Conservation (phyloP, 306 rosid genomes). For the Gleditsia sinensis region DNA sequence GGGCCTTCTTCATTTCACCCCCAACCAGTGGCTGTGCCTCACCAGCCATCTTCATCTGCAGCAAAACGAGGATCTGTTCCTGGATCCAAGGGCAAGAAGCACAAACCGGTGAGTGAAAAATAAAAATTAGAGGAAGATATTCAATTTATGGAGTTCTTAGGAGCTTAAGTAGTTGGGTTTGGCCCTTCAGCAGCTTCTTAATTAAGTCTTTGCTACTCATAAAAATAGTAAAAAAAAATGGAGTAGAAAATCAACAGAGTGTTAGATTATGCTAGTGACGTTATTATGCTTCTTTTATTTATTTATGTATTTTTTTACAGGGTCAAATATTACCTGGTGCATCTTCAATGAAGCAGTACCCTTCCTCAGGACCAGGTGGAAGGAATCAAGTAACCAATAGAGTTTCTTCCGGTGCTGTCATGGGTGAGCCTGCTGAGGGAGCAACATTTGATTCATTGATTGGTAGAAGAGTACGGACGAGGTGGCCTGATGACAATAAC, state of each 20-base stretch:
- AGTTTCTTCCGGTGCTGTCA: constrained; percentile 58
- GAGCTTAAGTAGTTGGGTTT: constrained; percentile 3
- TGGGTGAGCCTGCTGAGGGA: constrained; percentile 67
- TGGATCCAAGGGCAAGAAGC: constrained; percentile 79
- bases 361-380: constrained; percentile 73
- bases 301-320: constrained; percentile 38
- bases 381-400: constrained; percentile 71
- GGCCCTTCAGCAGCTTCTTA: not conserved
- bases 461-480: constrained; percentile 83
- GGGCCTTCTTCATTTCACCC: constrained; percentile 81
- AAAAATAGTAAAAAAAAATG: not conserved
- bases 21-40: constrained; percentile 65
- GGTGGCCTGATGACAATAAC: constrained; percentile 97
- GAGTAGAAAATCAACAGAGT: not conserved
- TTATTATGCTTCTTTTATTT: not conserved
- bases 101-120: constrained; percentile 69
- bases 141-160: constrained; percentile 9
- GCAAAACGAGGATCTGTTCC: constrained; percentile 77
- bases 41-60: constrained; percentile 81
- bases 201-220: not conserved
- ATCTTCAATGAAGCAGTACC: constrained; percentile 72
- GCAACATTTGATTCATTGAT: constrained; percentile 57
- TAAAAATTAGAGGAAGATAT: constrained; percentile 11
- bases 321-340: constrained; percentile 59
- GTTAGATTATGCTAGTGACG: not conserved